Evolutionary conservation across 208 protist genomes (phyloP).

Genomic region (Porcisia hertigi): DNA sequence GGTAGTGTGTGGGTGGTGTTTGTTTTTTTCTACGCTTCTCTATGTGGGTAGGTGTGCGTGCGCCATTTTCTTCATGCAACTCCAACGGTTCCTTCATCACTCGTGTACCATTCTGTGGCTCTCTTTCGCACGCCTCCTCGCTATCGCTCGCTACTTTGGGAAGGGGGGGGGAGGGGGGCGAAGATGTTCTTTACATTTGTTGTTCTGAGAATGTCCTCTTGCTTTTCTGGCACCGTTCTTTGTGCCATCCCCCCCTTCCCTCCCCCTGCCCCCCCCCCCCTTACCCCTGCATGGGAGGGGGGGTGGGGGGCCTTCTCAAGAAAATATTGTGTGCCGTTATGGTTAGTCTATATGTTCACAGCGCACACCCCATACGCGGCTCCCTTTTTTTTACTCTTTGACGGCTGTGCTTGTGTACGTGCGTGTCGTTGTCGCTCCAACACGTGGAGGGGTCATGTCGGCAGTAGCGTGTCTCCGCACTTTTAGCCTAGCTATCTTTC

Average conservation of each 20-base stretch:
- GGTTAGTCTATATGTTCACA: neutral
- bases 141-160: slow-evolving; percentile 9
- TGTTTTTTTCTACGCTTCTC: neutral
- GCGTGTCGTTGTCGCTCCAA: no score
- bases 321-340: no score
- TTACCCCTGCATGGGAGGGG: no score
- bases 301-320: no score
- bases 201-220: neutral
- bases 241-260: neutral
- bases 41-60: neutral
- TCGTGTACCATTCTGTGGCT: neutral
- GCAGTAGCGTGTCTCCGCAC: no score
- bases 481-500: no score
- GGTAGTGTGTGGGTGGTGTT: neutral
- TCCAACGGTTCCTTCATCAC: neutral
- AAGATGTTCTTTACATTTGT: neutral
- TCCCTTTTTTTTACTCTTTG: neutral
- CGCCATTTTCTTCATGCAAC: neutral
- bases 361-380: neutral
- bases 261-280: no score
- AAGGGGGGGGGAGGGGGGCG: neutral
- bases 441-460: no score
- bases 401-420: no score
- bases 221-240: neutral
- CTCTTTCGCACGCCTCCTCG: neutral